Evolutionary conservation across 2,329 filamentous ascomycete genomes (phyloP).

Genomic region (Esteya vermicola): DNA sequence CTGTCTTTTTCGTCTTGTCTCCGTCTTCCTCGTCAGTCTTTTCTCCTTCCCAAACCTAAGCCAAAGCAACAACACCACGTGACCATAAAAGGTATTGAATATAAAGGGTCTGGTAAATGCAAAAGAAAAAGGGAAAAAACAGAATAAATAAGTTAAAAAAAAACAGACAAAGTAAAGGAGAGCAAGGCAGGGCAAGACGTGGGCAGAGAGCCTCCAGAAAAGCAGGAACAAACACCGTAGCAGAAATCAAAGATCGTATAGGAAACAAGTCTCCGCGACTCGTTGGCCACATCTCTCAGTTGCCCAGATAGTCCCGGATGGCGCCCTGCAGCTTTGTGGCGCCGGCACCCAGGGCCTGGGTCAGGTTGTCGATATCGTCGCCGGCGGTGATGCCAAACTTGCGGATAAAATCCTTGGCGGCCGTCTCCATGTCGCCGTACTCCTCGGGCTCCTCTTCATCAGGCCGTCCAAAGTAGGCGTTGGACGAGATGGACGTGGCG

Average conservation of each 20-base stretch:
- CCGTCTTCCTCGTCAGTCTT: neutral
- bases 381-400: constrained; percentile 92
- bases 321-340: constrained; percentile 70
- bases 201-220: neutral
- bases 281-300: constrained; percentile 17
- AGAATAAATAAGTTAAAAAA: neutral
- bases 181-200: neutral
- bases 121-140: neutral
- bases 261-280: neutral
- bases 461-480: constrained; percentile 90
- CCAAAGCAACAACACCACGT: too few species aligned
- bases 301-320: constrained; percentile 49
- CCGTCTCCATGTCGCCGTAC: constrained; percentile 83
- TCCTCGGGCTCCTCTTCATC: constrained; percentile 62
- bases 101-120: neutral
- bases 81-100: too few species aligned
- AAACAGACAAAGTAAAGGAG: neutral
- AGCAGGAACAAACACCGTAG: too few species aligned
- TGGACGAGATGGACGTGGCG: constrained; percentile 82
- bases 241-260: neutral
- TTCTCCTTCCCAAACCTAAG: too few species aligned
- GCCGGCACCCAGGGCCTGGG: constrained; percentile 70
- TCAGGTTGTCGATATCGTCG: constrained; percentile 87
- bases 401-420: constrained; percentile 89
- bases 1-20: neutral